Conservation (phyloP, 768 basidiomycete genomes). For the Chiua virens region DNA sequence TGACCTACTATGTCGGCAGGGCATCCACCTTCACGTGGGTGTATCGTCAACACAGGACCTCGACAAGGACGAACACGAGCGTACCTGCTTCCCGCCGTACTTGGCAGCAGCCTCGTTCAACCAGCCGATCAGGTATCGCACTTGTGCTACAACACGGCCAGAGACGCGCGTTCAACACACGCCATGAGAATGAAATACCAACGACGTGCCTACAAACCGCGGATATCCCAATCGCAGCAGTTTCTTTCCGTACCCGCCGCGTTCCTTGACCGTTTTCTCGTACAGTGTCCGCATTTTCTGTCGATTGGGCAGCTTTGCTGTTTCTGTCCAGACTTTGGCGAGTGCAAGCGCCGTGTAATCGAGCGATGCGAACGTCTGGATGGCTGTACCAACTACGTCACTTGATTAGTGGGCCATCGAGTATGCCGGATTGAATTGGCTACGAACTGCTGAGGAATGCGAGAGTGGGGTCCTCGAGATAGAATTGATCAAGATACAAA, state of each 20-base stretch:
- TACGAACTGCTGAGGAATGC: constrained; percentile 10
- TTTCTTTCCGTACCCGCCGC: constrained; percentile 14
- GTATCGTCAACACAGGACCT: neutral
- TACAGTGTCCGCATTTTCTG: constrained; percentile 1
- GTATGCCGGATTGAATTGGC: no score
- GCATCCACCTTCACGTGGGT: neutral
- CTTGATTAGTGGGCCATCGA: neutral
- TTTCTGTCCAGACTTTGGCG: constrained; percentile 16
- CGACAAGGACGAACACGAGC: neutral
- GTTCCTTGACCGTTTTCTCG: constrained; percentile 2
- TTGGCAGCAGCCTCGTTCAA: constrained; percentile 9
- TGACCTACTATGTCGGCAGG: constrained; percentile 1
- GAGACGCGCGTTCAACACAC: neutral
- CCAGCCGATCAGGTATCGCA: constrained; percentile 5
- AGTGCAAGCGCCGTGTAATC: constrained; percentile 7
- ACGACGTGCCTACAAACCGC: constrained; percentile 1
- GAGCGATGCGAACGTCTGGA: neutral
- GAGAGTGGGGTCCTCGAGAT: constrained; percentile 12
- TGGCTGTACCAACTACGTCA: neutral
- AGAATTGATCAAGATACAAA: constrained; percentile 15
- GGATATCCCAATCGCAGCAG: neutral
- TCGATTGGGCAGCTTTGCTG: constrained; percentile 7
- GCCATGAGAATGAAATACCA: neutral
- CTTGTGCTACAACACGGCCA: neutral
- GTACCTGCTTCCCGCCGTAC: constrained; percentile 20